Conservation (phyloP, 2,329 filamentous ascomycete genomes). For the Colletotrichum sp. region DNA sequence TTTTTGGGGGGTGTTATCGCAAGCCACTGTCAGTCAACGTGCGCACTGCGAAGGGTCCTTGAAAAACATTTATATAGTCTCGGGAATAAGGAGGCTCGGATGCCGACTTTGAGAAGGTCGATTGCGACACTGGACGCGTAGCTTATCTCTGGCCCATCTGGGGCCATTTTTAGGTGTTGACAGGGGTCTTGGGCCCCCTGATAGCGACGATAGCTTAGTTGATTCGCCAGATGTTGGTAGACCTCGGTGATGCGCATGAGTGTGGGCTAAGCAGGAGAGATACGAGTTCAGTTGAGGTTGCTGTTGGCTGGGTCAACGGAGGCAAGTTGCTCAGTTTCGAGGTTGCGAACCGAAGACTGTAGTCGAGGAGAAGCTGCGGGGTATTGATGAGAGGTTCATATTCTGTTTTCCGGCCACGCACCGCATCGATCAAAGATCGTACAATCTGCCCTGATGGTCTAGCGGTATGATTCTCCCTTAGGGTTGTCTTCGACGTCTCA, state of each 20-base stretch:
- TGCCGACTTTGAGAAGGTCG: slow-evolving; percentile 14
- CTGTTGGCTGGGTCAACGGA: background rate
- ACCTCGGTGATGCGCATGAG: background rate
- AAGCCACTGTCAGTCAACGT: background rate
- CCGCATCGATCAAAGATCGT: background rate
- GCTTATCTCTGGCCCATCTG: background rate
- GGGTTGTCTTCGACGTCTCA: background rate
- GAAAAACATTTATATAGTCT: background rate
- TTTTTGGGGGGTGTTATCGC: background rate
- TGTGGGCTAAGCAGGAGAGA: background rate
- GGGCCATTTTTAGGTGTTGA: background rate
- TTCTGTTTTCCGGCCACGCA: rapidly evolving
- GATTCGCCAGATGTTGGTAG: background rate
- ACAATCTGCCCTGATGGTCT: slow-evolving; percentile 4
- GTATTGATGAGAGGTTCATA: rapidly evolving
- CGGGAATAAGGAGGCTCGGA: slow-evolving; percentile 2
- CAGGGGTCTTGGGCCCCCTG: slow-evolving; percentile 1
- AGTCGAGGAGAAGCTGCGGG: background rate
- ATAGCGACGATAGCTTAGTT: background rate
- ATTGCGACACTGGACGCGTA: slow-evolving; percentile 12
- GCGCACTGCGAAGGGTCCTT: background rate
- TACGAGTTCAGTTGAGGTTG: background rate
- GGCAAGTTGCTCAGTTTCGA: background rate
- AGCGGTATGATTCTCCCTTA: slow-evolving; percentile 22
- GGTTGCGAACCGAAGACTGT: background rate